Conservation (phyloP, 2,329 filamentous ascomycete species). For the Talaromyces sp. region DNA sequence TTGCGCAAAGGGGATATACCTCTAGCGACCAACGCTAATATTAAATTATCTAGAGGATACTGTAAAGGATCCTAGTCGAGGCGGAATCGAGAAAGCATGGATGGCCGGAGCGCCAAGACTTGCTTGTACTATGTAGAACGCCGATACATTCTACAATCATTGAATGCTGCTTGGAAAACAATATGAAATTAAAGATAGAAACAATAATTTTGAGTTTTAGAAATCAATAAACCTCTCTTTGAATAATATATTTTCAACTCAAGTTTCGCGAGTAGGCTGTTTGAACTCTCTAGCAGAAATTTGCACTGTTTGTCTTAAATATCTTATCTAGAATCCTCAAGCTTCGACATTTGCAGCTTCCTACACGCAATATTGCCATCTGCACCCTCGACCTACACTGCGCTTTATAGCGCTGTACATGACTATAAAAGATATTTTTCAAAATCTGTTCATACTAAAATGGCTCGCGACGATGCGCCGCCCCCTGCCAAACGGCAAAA, state of each 20-base stretch:
- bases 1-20: no score
- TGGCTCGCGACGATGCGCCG: constrained; percentile 29
- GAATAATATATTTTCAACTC: not conserved
- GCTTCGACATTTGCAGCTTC: not conserved
- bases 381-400: not conserved
- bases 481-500: constrained; percentile 36
- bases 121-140: not conserved
- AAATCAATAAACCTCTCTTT: not conserved
- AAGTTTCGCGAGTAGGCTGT: no score
- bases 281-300: not conserved
- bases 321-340: constrained; percentile 10
- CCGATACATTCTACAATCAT: not conserved
- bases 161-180: not conserved
- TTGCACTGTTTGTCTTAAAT: constrained; percentile 14
- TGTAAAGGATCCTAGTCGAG: no score
- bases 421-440: not conserved
- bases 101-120: not conserved
- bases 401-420: not conserved
- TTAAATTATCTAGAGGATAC: no score
- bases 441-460: constrained; percentile 12
- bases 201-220: not conserved
- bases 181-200: not conserved
- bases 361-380: not conserved
- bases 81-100: not conserved
- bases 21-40: no score